Evolutionary conservation across 164 flowering plant species (phyloP).

Genomic region (Magnolia sinica): DNA sequence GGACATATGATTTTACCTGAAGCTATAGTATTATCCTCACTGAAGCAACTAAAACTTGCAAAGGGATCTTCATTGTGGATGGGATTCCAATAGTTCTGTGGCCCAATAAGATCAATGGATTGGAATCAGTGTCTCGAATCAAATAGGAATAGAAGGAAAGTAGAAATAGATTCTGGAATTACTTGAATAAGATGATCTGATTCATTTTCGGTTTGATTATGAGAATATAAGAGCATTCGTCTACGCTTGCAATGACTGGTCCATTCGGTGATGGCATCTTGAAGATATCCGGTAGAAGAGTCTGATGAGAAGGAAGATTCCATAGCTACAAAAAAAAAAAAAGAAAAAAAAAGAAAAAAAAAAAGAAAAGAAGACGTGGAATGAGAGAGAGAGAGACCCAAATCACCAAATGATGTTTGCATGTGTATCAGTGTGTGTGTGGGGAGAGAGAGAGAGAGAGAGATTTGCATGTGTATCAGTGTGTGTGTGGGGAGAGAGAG

Average conservation of each 20-base stretch:
- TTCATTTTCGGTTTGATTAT: conserved; percentile 1
- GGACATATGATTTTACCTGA: conserved; percentile 7
- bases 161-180: not conserved
- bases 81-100: conserved; percentile 16
- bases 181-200: conserved; percentile 8
- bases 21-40: not conserved
- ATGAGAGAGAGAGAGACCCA: not conserved
- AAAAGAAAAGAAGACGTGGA: not conserved
- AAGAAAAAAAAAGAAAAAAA: not conserved
- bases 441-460: not conserved
- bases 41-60: conserved; percentile 5
- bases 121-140: not conserved
- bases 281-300: conserved; percentile 28
- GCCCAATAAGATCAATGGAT: not conserved
- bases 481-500: not conserved
- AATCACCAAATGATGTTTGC: no score
- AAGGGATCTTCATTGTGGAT: conserved; percentile 8
- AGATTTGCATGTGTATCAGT: not conserved
- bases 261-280: conserved; percentile 33
- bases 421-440: no score
- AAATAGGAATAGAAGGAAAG: not conserved
- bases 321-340: not conserved
- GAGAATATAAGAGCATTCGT: conserved; percentile 11
- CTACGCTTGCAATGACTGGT: conserved; percentile 20
- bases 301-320: conserved; percentile 10